Evolutionary conservation across 2,329 filamentous ascomycete genomes (phyloP).

Genomic region (Mycosphaerella arachidis): DNA sequence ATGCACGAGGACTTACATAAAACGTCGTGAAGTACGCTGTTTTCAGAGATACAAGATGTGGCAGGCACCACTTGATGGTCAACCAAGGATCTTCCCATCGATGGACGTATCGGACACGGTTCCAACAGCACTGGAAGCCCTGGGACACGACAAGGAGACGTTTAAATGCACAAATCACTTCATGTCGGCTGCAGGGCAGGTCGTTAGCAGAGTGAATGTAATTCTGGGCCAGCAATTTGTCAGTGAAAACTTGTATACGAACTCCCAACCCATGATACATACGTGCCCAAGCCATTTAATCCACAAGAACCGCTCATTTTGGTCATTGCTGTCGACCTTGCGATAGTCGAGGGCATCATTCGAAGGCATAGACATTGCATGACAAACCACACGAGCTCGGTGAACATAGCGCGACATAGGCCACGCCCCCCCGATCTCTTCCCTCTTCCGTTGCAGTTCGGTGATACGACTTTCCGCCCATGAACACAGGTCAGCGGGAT

Average conservation of each 20-base stretch:
- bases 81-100: constrained; percentile 5
- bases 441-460: not conserved
- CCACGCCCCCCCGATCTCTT: not conserved
- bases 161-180: not conserved
- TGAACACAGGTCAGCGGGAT: not conserved
- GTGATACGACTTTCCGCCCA: not conserved
- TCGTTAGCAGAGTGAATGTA: not conserved
- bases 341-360: not conserved
- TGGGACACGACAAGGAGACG: constrained; percentile 4
- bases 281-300: not conserved
- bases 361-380: not conserved
- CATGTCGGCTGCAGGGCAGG: not conserved
- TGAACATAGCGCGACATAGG: constrained; percentile 1
- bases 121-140: constrained; percentile 3
- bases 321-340: not conserved
- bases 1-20: not conserved
- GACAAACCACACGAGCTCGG: not conserved
- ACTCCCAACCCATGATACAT: constrained; percentile 2
- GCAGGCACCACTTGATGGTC: not conserved
- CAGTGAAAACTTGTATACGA: not conserved
- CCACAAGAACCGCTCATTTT: not conserved
- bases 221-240: not conserved
- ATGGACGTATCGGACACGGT: constrained; percentile 4
- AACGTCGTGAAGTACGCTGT: constrained; percentile 5
- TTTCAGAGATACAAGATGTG: not conserved